Conservation (phyloP, 2,329 filamentous ascomycete species). For the Grosmannia clavigera region DNA sequence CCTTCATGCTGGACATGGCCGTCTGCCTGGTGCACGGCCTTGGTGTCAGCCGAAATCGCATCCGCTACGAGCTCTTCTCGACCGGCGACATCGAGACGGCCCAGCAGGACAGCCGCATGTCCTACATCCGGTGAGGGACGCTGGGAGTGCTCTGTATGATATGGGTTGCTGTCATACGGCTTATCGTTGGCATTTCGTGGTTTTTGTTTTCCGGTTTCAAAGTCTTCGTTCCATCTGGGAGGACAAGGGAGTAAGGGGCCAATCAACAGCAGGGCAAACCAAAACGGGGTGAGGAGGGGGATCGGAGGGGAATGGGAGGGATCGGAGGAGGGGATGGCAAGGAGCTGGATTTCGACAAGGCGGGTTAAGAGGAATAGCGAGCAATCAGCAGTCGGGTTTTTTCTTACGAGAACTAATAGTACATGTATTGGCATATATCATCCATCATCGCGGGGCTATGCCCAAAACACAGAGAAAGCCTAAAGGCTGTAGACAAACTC, state of each 20-base stretch:
- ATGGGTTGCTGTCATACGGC: background rate
- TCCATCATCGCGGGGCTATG: too few relatives aligned
- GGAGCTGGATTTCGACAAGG: too few relatives aligned
- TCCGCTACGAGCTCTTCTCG: constrained; percentile 36
- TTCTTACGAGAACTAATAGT: background rate
- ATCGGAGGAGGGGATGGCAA: background rate
- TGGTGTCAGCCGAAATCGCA: constrained; percentile 24
- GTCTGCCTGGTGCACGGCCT: constrained; percentile 26
- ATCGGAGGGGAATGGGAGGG: background rate
- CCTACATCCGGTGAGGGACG: background rate
- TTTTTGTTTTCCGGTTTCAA: too few relatives aligned
- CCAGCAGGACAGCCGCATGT: constrained; percentile 7
- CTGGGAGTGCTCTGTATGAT: background rate
- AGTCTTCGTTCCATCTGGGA: too few relatives aligned
- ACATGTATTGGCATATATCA: background rate
- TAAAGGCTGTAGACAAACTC: constrained; percentile 50
- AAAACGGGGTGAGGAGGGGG: background rate
- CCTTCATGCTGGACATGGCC: constrained; percentile 40
- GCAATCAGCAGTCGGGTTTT: background rate
- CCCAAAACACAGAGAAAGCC: constrained; percentile 3
- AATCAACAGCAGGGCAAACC: too few relatives aligned
- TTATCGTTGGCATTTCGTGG: too few relatives aligned
- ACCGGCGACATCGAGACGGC: constrained; percentile 21
- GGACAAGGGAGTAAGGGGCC: too few relatives aligned
- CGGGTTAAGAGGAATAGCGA: background rate